Evolutionary conservation across 306 rosid genomes (phyloP).

Genomic region (Begonia loranthoides): DNA sequence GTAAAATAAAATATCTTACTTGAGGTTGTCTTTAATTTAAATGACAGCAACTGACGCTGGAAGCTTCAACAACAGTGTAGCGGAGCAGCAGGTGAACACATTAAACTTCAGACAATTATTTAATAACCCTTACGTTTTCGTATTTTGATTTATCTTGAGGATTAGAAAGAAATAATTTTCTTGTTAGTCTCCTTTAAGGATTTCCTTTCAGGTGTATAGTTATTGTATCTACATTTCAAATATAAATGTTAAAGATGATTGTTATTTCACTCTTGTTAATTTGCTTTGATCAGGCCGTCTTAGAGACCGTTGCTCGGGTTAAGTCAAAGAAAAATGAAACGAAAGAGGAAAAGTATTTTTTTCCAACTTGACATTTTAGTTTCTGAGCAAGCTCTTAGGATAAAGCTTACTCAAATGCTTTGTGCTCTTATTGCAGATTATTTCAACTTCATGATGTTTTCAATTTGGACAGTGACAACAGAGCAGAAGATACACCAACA

Average conservation of each 20-base stretch:
- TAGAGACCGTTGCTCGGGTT: conserved; percentile 98
- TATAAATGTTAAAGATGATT: conserved; percentile 3
- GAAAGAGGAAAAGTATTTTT: conserved; percentile 78
- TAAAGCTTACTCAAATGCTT: conserved; percentile 8
- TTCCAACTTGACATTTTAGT: neutral
- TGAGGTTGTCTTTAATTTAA: neutral
- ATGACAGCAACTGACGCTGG: conserved; percentile 66
- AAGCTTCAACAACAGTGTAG: conserved; percentile 91
- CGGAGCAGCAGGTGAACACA: conserved; percentile 77
- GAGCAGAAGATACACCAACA: conserved; percentile 89
- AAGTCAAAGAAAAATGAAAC: conserved; percentile 94
- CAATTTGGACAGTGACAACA: conserved; percentile 62
- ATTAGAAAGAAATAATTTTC: too few species aligned
- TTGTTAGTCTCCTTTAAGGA: conserved; percentile 21
- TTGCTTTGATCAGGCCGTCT: conserved; percentile 64
- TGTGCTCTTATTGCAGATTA: conserved; percentile 28
- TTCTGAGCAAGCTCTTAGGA: conserved; percentile 2
- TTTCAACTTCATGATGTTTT: conserved; percentile 73
- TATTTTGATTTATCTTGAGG: too few species aligned
- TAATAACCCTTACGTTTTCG: too few species aligned
- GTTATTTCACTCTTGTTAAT: conserved; percentile 9
- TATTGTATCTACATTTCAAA: neutral
- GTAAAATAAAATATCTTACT: neutral
- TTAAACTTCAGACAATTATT: too few species aligned
- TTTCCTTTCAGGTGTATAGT: neutral